phyloP scores from a whole-genome alignment of 2,329 filamentous ascomycete species.

The Stagonosporopsis chrysanthemi region DNA sequence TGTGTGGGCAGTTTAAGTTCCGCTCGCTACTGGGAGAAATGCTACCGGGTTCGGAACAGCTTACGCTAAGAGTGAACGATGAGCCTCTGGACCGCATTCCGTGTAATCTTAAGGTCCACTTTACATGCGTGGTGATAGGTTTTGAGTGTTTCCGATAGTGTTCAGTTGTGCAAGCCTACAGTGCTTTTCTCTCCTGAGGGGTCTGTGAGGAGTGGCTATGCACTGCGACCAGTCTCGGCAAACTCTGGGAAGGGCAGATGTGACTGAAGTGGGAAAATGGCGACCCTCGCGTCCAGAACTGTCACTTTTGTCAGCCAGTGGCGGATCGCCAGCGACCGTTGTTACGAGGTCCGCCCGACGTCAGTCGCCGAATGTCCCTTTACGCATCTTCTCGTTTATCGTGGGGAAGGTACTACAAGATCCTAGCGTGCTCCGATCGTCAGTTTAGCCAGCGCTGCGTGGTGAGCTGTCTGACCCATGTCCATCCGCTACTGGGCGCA shows the following conservation, averaged over 20 bases:
- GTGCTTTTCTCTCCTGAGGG: constrained; percentile 6
- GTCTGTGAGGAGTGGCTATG: background rate
- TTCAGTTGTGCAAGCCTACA: background rate
- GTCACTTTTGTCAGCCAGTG: constrained; percentile 12
- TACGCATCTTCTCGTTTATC: constrained; percentile 31
- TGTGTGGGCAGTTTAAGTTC: background rate
- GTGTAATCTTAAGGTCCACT: constrained; percentile 6
- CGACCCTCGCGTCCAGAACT: constrained; percentile 5
- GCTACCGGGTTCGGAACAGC: constrained; percentile 1
- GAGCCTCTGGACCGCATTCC: constrained; percentile 7
- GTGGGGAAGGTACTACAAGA: constrained; percentile 31
- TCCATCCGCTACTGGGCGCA: constrained; percentile 10
- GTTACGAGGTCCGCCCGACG: constrained; percentile 7
- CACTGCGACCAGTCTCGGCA: background rate
- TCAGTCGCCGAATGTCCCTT: constrained; percentile 18
- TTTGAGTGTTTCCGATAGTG: constrained; percentile 2
- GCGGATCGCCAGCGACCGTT: constrained; percentile 4
- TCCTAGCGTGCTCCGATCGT: constrained; percentile 29
- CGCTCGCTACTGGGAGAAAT: constrained; percentile 4
- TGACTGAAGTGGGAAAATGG: constrained; percentile 1
- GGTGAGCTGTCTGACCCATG: constrained; percentile 20
- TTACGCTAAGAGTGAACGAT: constrained; percentile 7
- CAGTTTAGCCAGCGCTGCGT: constrained; percentile 17
- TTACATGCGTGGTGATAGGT: constrained; percentile 1
- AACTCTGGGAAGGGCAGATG: background rate